A percentile compares a stretch with the other conserved stretches of the same genome.
These are phyloP conservation scores for Lotmaria passim DNA, from an alignment of 208 protist species.

Conservation along the genomic window DNA sequence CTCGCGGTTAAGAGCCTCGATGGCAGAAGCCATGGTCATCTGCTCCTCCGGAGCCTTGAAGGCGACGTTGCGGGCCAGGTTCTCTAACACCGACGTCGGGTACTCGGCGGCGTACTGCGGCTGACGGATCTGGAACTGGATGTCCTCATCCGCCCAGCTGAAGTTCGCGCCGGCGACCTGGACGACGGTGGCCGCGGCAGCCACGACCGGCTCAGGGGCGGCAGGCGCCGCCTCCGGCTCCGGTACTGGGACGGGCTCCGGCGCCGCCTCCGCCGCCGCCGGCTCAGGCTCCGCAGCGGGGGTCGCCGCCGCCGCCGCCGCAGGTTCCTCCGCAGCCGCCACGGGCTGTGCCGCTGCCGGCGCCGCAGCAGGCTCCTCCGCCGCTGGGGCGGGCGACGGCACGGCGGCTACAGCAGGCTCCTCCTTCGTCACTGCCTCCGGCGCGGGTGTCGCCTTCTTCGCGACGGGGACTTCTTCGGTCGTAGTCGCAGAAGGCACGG, in stretches of 20 bases:
- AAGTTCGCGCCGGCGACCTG: conserved; percentile 51
- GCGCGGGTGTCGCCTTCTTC: conserved; percentile 10
- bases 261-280: conserved; percentile 15
- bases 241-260: conserved; percentile 4
- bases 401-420: conserved; percentile 11
- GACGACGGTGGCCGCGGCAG: conserved; percentile 21
- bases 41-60: conserved; percentile 61
- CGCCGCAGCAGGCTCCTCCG: not conserved
- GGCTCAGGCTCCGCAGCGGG: conserved; percentile 18
- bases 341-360: too few species aligned
- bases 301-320: not conserved
- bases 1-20: conserved; percentile 49
- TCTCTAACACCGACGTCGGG: conserved; percentile 65
- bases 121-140: conserved; percentile 67
- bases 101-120: conserved; percentile 72
- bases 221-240: conserved; percentile 11
- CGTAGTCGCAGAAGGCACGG: conserved; percentile 18
- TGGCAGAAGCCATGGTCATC: conserved; percentile 44
- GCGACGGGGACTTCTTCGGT: not conserved
- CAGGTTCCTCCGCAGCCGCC: conserved; percentile 6
- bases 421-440: conserved; percentile 21
- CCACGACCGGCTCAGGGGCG: conserved; percentile 8
- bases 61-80: conserved; percentile 48
- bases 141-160: conserved; percentile 87
- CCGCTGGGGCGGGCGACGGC: conserved; percentile 4